Evolutionary conservation across 2,329 filamentous ascomycete genomes (phyloP).

Genomic region (Ascocoryne sarcoides): DNA sequence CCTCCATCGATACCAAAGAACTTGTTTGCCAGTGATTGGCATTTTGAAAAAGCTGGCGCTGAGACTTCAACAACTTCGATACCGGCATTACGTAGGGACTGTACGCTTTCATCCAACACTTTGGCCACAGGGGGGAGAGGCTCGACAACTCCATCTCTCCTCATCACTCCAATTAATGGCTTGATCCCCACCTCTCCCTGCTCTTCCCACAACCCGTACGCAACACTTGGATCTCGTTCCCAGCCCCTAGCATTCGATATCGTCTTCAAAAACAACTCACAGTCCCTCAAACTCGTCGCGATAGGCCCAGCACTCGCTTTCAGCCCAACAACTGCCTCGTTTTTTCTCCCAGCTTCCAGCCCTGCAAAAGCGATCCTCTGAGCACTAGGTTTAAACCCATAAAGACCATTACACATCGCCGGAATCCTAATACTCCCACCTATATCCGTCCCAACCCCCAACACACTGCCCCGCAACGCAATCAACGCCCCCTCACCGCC

Average conservation of each 20-base stretch:
- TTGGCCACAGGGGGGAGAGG: constrained; percentile 42
- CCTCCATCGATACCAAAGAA: constrained; percentile 51
- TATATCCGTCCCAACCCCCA: constrained; percentile 57
- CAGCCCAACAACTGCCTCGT: constrained; percentile 40
- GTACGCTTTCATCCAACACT: constrained; percentile 37
- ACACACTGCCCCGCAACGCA: constrained; percentile 42
- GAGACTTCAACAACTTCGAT: constrained; percentile 52
- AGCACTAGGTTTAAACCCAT: constrained; percentile 40
- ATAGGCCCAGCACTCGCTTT: constrained; percentile 41
- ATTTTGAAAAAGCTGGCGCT: constrained; percentile 43
- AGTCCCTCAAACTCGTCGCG: constrained; percentile 39
- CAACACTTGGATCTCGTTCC: constrained; percentile 34
- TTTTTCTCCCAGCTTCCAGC: constrained; percentile 38
- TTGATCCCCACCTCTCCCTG: constrained; percentile 20
- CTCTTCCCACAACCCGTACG: constrained; percentile 34
- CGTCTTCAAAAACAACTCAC: constrained; percentile 39
- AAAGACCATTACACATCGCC: constrained; percentile 42
- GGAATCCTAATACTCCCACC: constrained; percentile 36
- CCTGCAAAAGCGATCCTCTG: constrained; percentile 35
- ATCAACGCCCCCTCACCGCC: constrained; percentile 56
- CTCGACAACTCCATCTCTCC: constrained; percentile 39
- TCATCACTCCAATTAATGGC: constrained; percentile 38
- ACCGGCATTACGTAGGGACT: constrained; percentile 32
- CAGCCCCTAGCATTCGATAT: constrained; percentile 45
- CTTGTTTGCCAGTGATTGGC: constrained; percentile 46